A percentile compares a stretch with the other conserved stretches of the same genome.
phyloP scores from a whole-genome alignment of 139 green algal species.

The Diplosphaera chodatii region DNA sequence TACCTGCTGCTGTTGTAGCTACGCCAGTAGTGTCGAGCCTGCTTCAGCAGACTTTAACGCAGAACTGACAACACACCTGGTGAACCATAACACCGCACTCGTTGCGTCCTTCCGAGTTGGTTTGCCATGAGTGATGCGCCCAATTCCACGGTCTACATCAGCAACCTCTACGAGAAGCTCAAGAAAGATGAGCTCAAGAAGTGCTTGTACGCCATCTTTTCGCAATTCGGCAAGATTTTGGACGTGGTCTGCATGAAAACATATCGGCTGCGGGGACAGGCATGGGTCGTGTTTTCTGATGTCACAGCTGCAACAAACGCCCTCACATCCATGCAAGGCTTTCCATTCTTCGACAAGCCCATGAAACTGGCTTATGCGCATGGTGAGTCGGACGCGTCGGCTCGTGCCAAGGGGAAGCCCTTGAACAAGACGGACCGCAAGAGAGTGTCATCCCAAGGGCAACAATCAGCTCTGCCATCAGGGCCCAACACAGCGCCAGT shows the following conservation, averaged over 20 bases:
- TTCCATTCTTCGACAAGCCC: constrained; percentile 97
- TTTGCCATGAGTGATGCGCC: no score
- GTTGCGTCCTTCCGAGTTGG: no score
- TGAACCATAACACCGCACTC: no score
- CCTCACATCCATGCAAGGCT: constrained; percentile 86
- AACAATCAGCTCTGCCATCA: no score
- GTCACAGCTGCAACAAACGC: constrained; percentile 74
- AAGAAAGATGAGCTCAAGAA: constrained; percentile 96
- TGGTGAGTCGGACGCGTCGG: constrained; percentile 83
- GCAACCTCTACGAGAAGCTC: no score
- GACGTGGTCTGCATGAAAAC: constrained; percentile 87
- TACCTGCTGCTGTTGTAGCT: no score
- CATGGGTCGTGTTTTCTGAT: constrained; percentile 93
- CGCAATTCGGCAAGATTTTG: constrained; percentile 92
- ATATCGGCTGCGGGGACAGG: constrained; percentile 83
- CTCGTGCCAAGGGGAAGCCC: constrained; percentile 72
- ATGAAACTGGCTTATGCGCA: constrained; percentile 84
- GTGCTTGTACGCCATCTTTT: constrained; percentile 89
- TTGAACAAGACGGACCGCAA: constrained; percentile 49
- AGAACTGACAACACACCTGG: no score
- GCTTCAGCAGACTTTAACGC: no score
- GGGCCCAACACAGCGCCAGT: no score
- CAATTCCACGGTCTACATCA: no score
- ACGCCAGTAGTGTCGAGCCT: no score
- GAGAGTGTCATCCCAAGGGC: no score